These are phyloP conservation scores for Globisporangium ultimum DNA, from an alignment of 352 stramenopile genomes.

Conservation along the genomic window DNA sequence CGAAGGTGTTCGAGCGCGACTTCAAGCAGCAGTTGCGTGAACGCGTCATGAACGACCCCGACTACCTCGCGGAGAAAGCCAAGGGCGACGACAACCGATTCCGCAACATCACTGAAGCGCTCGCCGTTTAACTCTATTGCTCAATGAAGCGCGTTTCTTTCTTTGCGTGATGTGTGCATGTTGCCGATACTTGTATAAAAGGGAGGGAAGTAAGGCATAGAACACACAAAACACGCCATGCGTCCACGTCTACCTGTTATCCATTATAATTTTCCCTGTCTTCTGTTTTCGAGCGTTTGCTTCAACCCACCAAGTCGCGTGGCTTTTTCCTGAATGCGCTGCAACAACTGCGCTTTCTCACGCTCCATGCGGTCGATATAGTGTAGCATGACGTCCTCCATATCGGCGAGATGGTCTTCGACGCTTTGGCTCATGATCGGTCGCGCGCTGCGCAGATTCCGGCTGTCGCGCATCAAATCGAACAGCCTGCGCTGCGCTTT, in stretches of 20 bases:
- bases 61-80: slow-evolving; percentile 40
- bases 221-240: too few species aligned
- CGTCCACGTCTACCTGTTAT: too few species aligned
- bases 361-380: slow-evolving; percentile 11
- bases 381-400: slow-evolving; percentile 9
- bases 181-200: too few species aligned
- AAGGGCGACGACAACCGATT: slow-evolving; percentile 34
- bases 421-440: slow-evolving; percentile 8
- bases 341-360: slow-evolving; percentile 5
- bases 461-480: slow-evolving; percentile 3
- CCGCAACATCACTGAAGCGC: slow-evolving; percentile 45
- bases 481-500: not conserved
- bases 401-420: slow-evolving; percentile 8
- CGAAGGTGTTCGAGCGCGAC: slow-evolving; percentile 44
- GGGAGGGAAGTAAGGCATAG: too few species aligned
- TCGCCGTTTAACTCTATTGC: slow-evolving; percentile 54
- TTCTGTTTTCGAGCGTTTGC: slow-evolving; percentile 3
- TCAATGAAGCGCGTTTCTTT: too few species aligned
- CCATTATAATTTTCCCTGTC: too few species aligned
- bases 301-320: slow-evolving; percentile 4
- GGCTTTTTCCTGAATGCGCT: slow-evolving; percentile 13
- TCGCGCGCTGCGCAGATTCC: slow-evolving; percentile 1
- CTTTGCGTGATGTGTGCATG: too few species aligned
- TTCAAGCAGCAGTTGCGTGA: slow-evolving; percentile 61
- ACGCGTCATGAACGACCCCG: slow-evolving; percentile 44